Conservation (phyloP, 352 stramenopile genomes). For the Phytophthora fragariae region DNA sequence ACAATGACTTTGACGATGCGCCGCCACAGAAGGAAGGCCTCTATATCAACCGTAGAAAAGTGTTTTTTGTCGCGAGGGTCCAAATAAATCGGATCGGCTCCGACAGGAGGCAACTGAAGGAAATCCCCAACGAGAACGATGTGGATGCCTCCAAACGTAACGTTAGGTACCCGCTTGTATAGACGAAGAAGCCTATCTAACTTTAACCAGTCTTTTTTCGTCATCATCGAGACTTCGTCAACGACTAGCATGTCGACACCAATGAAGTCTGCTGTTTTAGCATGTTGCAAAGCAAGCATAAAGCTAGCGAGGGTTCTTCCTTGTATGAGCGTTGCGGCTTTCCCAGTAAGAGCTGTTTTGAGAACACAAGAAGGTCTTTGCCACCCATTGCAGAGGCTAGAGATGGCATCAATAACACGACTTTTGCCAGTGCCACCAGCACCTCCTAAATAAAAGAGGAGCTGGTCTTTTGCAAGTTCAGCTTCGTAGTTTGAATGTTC, state of each 20-base stretch:
- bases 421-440: neutral
- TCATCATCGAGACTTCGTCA: constrained; percentile 17
- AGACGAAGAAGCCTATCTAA: constrained; percentile 6
- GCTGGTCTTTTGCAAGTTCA: neutral
- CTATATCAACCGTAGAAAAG: too few relatives aligned
- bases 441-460: constrained; percentile 2
- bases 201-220: constrained; percentile 4
- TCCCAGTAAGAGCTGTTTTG: constrained; percentile 14
- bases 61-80: too few relatives aligned
- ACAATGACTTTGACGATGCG: too few relatives aligned
- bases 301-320: constrained; percentile 13
- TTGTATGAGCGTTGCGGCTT: constrained; percentile 6
- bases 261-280: constrained; percentile 6
- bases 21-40: too few relatives aligned
- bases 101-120: too few relatives aligned
- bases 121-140: constrained; percentile 2
- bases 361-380: neutral
- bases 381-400: neutral
- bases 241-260: constrained; percentile 18
- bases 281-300: constrained; percentile 5
- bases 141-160: constrained; percentile 15
- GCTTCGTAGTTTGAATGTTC: neutral
- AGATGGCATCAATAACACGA: neutral
- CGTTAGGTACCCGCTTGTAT: constrained; percentile 7
- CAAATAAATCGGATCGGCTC: too few relatives aligned